A percentile compares a stretch with the other conserved stretches of the same genome.
Conservation (phyloP, 805 yeast species). For the Maudiozyma bulderi region DNA sequence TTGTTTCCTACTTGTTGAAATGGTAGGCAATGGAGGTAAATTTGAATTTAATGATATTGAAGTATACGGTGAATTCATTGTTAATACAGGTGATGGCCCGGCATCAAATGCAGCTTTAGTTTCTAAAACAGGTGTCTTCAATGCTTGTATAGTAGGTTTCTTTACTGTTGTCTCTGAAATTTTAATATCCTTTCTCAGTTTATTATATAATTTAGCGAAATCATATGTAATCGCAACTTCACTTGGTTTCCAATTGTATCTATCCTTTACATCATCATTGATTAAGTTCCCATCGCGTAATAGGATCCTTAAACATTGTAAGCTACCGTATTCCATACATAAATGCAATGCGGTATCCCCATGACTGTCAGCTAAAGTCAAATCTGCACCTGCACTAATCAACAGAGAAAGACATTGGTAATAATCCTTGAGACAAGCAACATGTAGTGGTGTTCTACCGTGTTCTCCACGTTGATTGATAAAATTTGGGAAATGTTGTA, state of each 20-base stretch:
- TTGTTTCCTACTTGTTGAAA: conserved; percentile 18
- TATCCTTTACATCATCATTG: conserved; percentile 40
- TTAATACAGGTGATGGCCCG: conserved; percentile 23
- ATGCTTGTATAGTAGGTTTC: conserved; percentile 15
- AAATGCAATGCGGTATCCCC: conserved; percentile 82
- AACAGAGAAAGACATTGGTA: conserved; percentile 55
- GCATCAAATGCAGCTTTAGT: conserved; percentile 22
- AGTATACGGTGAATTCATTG: conserved; percentile 17
- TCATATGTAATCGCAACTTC: conserved; percentile 51
- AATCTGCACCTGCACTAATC: conserved; percentile 67
- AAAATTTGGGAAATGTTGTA: conserved; percentile 52
- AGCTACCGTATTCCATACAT: conserved; percentile 63
- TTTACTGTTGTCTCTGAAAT: conserved; percentile 6
- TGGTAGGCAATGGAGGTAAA: conserved; percentile 16
- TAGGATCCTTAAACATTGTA: conserved; percentile 46
- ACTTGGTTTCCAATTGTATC: conserved; percentile 54
- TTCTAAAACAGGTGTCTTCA: conserved; percentile 20
- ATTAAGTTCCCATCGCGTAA: conserved; percentile 35
- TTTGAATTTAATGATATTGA: conserved; percentile 4
- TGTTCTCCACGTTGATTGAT: conserved; percentile 39
- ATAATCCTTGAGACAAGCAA: conserved; percentile 51
- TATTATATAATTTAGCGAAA: conserved; percentile 35
- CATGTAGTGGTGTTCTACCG: conserved; percentile 60
- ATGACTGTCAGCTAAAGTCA: conserved; percentile 56
- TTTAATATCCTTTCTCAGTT: conserved; percentile 18